Conservation (phyloP, 768 basidiomycete genomes). For the Tylopilus felleus region DNA sequence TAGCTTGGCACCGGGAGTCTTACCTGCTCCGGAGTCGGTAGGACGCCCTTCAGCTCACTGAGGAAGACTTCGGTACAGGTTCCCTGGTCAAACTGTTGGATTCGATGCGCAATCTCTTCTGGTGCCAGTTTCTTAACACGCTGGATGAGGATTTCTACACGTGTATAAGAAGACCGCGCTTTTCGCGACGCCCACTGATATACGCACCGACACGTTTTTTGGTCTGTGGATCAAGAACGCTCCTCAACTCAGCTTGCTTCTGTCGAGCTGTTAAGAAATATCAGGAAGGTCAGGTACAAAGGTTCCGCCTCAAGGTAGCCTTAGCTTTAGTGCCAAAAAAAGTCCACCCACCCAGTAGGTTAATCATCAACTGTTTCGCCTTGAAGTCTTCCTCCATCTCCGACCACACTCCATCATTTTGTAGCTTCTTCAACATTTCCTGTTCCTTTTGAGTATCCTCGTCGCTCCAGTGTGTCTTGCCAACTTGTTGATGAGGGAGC, state of each 20-base stretch:
- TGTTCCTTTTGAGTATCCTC: constrained; percentile 64
- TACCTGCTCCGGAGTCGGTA: constrained; percentile 91
- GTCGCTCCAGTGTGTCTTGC: constrained; percentile 81
- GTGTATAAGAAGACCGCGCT: background rate
- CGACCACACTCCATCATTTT: constrained; percentile 83
- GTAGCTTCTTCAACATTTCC: constrained; percentile 79
- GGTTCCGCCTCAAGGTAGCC: background rate
- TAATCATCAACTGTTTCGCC: constrained; percentile 90
- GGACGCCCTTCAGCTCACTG: constrained; percentile 78
- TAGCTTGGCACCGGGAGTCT: constrained; percentile 1
- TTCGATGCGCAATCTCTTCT: constrained; percentile 79
- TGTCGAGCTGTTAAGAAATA: constrained; percentile 54
- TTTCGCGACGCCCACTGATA: background rate
- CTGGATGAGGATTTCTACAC: constrained; percentile 86
- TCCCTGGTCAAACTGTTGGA: constrained; percentile 83
- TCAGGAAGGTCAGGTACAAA: constrained; percentile 16
- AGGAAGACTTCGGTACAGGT: constrained; percentile 88
- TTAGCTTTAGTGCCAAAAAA: background rate
- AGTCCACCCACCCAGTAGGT: constrained; percentile 66
- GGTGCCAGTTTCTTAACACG: constrained; percentile 79
- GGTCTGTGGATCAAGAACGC: constrained; percentile 86
- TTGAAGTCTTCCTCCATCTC: constrained; percentile 99
- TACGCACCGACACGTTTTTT: constrained; percentile 89
- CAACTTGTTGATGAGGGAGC: constrained; percentile 82
- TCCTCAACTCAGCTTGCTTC: constrained; percentile 85